Base-by-base conservation (phyloP, 2,329 filamentous ascomycete species). In the Polytolypa hystricis region DNA sequence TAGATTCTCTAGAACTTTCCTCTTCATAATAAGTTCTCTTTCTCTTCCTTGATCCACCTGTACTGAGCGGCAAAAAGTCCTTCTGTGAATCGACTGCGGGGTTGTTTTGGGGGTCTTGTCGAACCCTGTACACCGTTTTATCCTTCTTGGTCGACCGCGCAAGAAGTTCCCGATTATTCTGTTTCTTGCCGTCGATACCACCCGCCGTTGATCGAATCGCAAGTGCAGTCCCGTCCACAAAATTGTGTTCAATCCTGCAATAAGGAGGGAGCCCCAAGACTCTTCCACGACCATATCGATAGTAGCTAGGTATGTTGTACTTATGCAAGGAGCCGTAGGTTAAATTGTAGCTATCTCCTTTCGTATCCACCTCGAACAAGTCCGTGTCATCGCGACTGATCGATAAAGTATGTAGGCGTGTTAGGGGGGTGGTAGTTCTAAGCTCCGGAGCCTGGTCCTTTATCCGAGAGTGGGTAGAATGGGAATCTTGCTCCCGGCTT, bases 321-420 rank as follows among this genome's bases (percentile, higher is more conserved):
- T 74, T 74, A 53, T 94, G 77, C 26, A 82, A 69, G 18, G 74
- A 71, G 2, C 83, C 84, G 54, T 87, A 95, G 17, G 71, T 71
- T 30, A 81, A 57, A 45, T 91, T 85, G 32, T 85, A 70, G 4
- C 70, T 65, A 50, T 96, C 89, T 0, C 89, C 87, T 50, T 76
- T 77, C 28, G 66, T 74, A 57, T 96, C 89, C 35, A 83, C 50
- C 30, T 74, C 49, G 54, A 74, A 87, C 3, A 70, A 52, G 18
- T 52, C 50, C 4, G 46, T 37, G 5, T 28, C 40, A 15, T 50
- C 48, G 4, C 43, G 4, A 43, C 44, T 21, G 31, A 29, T n/a
- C 33, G 17, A 6, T 42, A 28, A 16, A 42, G 53, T 31, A 46
- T 34, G 34, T 23, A 9, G 30, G 34, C 38, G 27, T 4, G 11